Evolutionary conservation across 495 filamentous ascomycete genomes (phyloP), one percentile per base, ranked within the genome.

Genomic region (Patellaria atrata): DNA sequence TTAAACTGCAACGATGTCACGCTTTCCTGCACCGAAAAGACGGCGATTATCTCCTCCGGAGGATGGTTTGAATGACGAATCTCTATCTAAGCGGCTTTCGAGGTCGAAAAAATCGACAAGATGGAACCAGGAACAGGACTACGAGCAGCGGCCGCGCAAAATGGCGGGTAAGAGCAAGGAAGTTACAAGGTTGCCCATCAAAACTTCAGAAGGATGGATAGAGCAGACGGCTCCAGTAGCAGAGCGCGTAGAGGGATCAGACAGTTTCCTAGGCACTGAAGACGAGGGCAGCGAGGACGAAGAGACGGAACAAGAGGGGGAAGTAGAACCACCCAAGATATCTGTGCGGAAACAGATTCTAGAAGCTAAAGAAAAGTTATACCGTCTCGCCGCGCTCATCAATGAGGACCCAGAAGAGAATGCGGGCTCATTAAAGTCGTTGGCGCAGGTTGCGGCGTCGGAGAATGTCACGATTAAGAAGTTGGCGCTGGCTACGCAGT

Each of bases 321-420:
- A 59, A 21, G 67, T 70, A 30, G 59, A 71, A 38, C 60, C 62
- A 38, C 71, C 76, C 27, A 69, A 68, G 48, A 63, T 83, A 18
- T 70, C 83, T 2, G 60, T 75, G 41, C 73, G 74, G 36, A 67
- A 86, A 47, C 82, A 92, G 48, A 77, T 96, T 14, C 33, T 80
- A 9, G 71, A 80, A 40, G 85, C 84, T 14, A 93, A 96, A 59
- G 89, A 96, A 51, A 85, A 96, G 48, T 55, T 97, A 18, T 87
- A 89, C 9, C 74, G 73, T 45, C 68, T 91, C 32, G 89, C 86
- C 11, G 66, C 65, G 6, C 57, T 75, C 33, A 66, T 97, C 46
- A 93, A 91, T 46, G 86, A 94, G 52, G 79, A 87, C 35, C 89
- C 89, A 8, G 91, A 97, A 48, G 87, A 94, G 51, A 72, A 96